Percentiles rank a stretch among this genome's conserved stretches.
Conservation (phyloP, 2,329 filamentous ascomycete species). For the Dactylonectria macrodidyma region DNA sequence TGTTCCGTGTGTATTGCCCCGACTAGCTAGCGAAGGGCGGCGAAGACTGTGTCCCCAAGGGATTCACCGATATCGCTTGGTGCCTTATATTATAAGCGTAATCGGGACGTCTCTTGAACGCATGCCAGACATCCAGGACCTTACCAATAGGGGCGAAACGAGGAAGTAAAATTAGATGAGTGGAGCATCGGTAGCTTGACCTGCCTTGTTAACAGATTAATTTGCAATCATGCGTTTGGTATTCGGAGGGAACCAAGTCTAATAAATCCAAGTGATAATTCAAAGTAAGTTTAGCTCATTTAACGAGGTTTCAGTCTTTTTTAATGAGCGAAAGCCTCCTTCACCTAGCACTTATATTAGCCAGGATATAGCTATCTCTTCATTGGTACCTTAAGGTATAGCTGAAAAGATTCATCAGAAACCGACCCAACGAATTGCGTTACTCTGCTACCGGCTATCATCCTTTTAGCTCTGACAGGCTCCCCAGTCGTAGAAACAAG, state of each 20-base stretch:
- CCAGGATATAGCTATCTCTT: too few relatives aligned
- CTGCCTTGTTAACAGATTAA: too few relatives aligned
- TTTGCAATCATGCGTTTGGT: too few relatives aligned
- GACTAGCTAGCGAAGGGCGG: not conserved
- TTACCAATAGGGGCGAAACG: too few relatives aligned
- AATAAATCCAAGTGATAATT: too few relatives aligned
- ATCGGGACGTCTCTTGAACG: not conserved
- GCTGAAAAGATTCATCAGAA: constrained; percentile 16
- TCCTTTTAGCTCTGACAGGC: not conserved
- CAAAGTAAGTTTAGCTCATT: too few relatives aligned
- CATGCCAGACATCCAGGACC: not conserved
- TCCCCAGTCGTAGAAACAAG: constrained; percentile 15
- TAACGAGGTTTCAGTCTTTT: too few relatives aligned
- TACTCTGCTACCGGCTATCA: constrained; percentile 5
- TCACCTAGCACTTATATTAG: too few relatives aligned
- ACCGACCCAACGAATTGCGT: constrained; percentile 17
- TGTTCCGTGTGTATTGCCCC: not conserved
- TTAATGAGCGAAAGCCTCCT: too few relatives aligned
- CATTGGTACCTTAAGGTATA: not conserved
- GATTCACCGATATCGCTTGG: not conserved
- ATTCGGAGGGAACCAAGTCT: too few relatives aligned
- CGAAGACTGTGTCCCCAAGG: not conserved
- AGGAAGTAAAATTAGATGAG: too few relatives aligned
- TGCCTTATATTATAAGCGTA: not conserved
- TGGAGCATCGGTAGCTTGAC: too few relatives aligned